Evolutionary conservation across 495 filamentous ascomycete genomes (phyloP), one percentile per base, ranked within the genome.

Genomic region (Choiromyces venosus): DNA sequence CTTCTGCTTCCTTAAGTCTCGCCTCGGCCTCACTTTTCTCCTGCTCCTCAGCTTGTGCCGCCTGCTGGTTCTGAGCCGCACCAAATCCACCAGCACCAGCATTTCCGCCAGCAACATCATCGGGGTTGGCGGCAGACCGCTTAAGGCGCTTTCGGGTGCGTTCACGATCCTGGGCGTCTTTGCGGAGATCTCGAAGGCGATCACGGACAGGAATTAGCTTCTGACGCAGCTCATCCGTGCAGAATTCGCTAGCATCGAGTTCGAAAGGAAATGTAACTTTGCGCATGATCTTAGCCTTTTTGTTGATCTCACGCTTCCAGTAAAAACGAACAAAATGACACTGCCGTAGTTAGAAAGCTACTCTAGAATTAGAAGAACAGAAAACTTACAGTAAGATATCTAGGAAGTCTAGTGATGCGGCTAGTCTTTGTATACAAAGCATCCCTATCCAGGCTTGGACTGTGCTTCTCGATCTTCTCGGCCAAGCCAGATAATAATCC

Each of bases 201-300:
- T 99, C 96, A 65, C 95, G 88, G 40, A 98, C 89, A 4, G 95
- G 95, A 68, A 97, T 85, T 56, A 99, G 87, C 75, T 90, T 87
- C 78, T 91, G 89, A 81, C 87, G 88, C 66, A 99, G 86, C 70
- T 95, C 89, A 52, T 97, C 94, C 68, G 94, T 93, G 81, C 95
- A 99, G 83, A 94, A 98, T 79, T 99, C 95, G 14, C 96, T 91
- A 5, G 90, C 90, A 82, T 99, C 95, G 36, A 99, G 85, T 83
- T 99, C 96, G 66, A 89, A 88, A 25, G 94, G 94, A 82, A 99
- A 99, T 0, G 92, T 93, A 65, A 99, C 95, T 83, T 97, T 99
- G 77, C 93, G 91, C 93, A 99, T 93, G 80, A 99, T 99, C 87
- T 99, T 99, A 70, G 94, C 93, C 85, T 99, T 99, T 87, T 98